phyloP scores from a whole-genome alignment of 2,329 filamentous ascomycete species.

The Fusarium albidum region DNA sequence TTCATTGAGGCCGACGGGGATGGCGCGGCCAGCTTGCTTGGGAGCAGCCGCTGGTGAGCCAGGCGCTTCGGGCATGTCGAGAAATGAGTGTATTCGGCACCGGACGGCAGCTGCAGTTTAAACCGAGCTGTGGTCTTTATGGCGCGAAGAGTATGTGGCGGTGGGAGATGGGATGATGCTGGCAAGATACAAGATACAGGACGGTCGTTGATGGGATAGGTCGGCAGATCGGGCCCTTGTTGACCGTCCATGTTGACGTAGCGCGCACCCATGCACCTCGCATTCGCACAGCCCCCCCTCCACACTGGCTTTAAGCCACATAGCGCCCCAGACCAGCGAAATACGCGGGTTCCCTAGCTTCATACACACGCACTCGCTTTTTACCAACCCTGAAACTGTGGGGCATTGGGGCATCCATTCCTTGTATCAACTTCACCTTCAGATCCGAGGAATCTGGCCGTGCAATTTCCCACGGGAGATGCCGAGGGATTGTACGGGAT shows the following conservation, averaged over 20 bases:
- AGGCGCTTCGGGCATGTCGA: conserved; percentile 33
- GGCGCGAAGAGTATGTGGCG: conserved; percentile 28
- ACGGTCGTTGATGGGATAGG: conserved; percentile 26
- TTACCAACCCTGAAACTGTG: no score
- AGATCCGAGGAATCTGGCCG: no score
- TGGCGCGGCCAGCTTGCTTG: conserved; percentile 40
- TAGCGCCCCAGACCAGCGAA: no score
- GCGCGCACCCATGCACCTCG: conserved; percentile 14
- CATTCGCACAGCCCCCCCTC: background rate
- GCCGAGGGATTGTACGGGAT: no score
- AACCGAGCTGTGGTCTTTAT: conserved; percentile 37
- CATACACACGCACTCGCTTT: no score
- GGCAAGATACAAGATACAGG: conserved; percentile 21
- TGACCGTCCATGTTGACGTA: conserved; percentile 28
- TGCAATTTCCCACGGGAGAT: no score
- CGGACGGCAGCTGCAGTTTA: conserved; percentile 38
- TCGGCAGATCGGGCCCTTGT: conserved; percentile 21
- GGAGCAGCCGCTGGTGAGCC: conserved; percentile 33
- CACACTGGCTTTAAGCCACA: no score
- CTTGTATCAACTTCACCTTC: no score
- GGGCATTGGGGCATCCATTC: no score
- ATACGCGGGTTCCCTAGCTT: no score
- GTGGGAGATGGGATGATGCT: conserved; percentile 37
- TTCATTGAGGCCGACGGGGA: conserved; percentile 89
- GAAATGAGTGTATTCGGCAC: conserved; percentile 23